Base-by-base conservation (phyloP, 2,329 filamentous ascomycete genomes). In the Leptographium wingfieldii region DNA sequence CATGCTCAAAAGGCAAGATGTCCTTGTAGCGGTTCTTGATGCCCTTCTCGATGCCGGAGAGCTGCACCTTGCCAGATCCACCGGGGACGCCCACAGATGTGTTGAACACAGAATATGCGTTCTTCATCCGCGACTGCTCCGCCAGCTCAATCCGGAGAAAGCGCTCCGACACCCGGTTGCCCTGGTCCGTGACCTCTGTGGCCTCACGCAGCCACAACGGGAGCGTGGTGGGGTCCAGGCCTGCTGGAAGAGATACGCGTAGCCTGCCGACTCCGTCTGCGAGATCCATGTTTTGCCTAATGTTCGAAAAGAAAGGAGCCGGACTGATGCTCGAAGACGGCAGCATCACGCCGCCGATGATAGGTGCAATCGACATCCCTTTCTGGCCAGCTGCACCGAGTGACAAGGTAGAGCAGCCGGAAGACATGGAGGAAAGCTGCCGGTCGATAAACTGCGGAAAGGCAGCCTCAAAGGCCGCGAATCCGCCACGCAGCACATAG, bases 11-110 rank as follows among this genome's bases (percentile, higher is more conserved):
- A 0, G 94, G 94, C 73, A 95, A 86, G 60, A 97, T 96, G 66
- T 96, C 95, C 75, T 96, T 97, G 76, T 99, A 99, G 10, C 94
- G 83, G 67, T 99, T 99, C 76, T 97, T 97, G 22, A 80, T 84
- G 9, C 94, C 94, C 71, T 96, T 94, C 68, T 99, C 94, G 35
- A 99, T 88, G 9, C 94, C 94, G 0, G 89, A 94, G 57, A 99
- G 84, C 66, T 90, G 87, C 9, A 95, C 82, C 27, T 73, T 65
- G 65, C 62, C 62, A 0, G 65, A 29, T 61, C 65, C 19, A 60
- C 63, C 43, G 61, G 65, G 58, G 61, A 22, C 61, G 62, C 75
- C 70, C 1, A 73, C 68, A 0, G 71, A 66, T 1, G 79, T 70
- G 56, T 75, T 76, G 60, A 81, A 78, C 22, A 76, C 72, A 0